phyloP scores from a whole-genome alignment of 192 early-diverging fungal genomes.

The Bifiguratus adelaidae region DNA sequence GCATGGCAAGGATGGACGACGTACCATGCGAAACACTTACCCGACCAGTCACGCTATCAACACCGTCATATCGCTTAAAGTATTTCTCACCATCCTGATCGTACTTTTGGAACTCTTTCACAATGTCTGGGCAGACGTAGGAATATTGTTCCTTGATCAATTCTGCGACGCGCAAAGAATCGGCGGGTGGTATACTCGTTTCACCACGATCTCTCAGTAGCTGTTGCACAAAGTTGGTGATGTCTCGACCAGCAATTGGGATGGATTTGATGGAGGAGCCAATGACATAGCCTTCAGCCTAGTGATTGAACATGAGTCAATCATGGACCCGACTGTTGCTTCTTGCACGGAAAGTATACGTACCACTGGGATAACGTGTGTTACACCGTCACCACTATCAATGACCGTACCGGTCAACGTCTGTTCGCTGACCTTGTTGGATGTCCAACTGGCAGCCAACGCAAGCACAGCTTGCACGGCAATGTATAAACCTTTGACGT shows the following conservation, averaged over 20 bases:
- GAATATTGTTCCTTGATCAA: constrained; percentile 95
- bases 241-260: constrained; percentile 96
- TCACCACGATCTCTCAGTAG: constrained; percentile 93
- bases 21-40: constrained; percentile 18
- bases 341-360: constrained; percentile 5
- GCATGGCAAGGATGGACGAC: neutral
- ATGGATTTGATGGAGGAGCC: constrained; percentile 97
- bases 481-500: constrained; percentile 95
- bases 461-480: constrained; percentile 99
- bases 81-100: constrained; percentile 84
- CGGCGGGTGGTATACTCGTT: constrained; percentile 91
- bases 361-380: constrained; percentile 97
- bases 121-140: constrained; percentile 95
- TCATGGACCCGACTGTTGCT: neutral
- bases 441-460: constrained; percentile 90
- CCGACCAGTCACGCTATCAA: constrained; percentile 79
- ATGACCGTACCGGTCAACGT: constrained; percentile 97
- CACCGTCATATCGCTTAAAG: constrained; percentile 78
- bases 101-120: constrained; percentile 92
- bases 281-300: constrained; percentile 98
- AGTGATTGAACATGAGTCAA: neutral
- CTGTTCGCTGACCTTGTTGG: constrained; percentile 70
- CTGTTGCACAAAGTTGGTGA: constrained; percentile 97
- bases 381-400: constrained; percentile 97
- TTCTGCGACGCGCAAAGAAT: constrained; percentile 90